phyloP scores from a whole-genome alignment of 768 basidiomycete genomes.

The Trametes sanguinea region DNA sequence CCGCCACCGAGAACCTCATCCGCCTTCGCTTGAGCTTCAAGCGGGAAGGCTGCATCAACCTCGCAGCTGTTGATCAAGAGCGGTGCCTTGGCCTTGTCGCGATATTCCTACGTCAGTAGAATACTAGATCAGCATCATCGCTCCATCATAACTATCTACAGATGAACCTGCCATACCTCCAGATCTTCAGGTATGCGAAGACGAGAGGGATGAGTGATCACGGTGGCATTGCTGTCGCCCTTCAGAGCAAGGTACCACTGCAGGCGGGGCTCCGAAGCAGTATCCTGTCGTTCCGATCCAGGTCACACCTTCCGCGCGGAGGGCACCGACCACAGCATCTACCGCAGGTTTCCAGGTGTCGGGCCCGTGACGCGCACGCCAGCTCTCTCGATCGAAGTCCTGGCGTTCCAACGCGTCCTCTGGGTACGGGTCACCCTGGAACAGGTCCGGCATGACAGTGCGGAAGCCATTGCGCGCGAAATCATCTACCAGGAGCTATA shows the following conservation, averaged over 20 bases:
- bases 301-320: conserved; percentile 42
- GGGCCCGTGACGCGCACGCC: conserved; percentile 38
- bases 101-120: conserved; percentile 33
- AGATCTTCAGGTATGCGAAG: conserved; percentile 42
- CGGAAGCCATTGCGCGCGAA: conserved; percentile 37
- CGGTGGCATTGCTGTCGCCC: conserved; percentile 39
- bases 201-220: conserved; percentile 50
- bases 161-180: conserved; percentile 28
- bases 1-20: conserved; percentile 43
- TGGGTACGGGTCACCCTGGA: conserved; percentile 29
- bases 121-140: not conserved
- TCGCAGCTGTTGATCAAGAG: conserved; percentile 47
- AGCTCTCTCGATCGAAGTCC: conserved; percentile 34
- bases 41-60: conserved; percentile 36
- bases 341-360: conserved; percentile 37
- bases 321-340: conserved; percentile 40
- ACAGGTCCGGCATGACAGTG: conserved; percentile 32
- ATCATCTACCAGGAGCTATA: conserved; percentile 36
- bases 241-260: conserved; percentile 49
- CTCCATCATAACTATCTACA: no score
- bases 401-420: conserved; percentile 10
- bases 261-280: conserved; percentile 48
- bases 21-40: conserved; percentile 33
- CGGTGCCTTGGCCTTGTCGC: conserved; percentile 38
- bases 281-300: conserved; percentile 44